Evolutionary conservation across 768 basidiomycete species (phyloP).

Genomic region (Agrocybe pediades): DNA sequence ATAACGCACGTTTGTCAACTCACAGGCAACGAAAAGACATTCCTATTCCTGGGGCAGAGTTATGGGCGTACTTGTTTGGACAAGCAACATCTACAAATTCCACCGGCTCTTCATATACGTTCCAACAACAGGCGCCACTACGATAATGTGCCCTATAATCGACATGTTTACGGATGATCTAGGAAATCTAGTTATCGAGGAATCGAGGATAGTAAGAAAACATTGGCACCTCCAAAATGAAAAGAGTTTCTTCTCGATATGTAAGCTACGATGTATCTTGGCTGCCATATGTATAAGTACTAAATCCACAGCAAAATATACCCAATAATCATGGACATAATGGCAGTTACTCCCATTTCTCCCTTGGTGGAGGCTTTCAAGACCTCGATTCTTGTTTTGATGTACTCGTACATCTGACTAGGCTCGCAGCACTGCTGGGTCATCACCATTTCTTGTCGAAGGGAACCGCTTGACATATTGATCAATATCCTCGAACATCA

Average conservation of each 20-base stretch:
- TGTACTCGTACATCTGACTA: conserved; percentile 1
- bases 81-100: conserved; percentile 2
- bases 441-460: not conserved
- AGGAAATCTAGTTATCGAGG: too few relatives aligned
- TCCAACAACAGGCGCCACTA: conserved; percentile 15
- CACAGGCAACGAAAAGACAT: conserved; percentile 20
- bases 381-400: not conserved
- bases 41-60: conserved; percentile 24
- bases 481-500: conserved; percentile 1
- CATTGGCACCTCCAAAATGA: too few relatives aligned
- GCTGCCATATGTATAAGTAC: not conserved
- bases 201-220: too few relatives aligned
- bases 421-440: conserved; percentile 1
- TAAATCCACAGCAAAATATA: not conserved
- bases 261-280: not conserved
- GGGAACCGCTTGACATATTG: conserved; percentile 1
- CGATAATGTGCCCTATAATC: not conserved
- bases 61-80: conserved; percentile 11
- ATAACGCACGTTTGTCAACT: not conserved
- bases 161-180: too few relatives aligned
- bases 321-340: not conserved
- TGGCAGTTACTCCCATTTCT: not conserved
- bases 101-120: conserved; percentile 6
- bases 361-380: not conserved
- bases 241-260: too few relatives aligned